phyloP scores from a whole-genome alignment of 176 grass and related monocot genomes.

The Otatea glauca region DNA sequence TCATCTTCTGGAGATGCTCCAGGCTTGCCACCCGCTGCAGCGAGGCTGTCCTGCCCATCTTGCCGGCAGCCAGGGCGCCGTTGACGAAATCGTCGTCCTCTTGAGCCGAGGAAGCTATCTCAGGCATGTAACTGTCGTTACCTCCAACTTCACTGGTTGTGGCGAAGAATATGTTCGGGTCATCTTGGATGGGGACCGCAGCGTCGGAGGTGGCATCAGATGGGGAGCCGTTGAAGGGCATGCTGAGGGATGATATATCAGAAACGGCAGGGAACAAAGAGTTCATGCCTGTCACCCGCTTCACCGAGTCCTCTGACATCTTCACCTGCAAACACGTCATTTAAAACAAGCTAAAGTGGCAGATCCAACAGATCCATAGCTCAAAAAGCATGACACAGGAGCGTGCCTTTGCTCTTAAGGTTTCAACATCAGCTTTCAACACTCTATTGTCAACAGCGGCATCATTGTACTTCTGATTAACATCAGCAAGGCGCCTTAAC shows the following conservation, averaged over 20 bases:
- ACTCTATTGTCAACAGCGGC: constrained; percentile 81
- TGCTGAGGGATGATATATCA: constrained; percentile 65
- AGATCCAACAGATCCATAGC: neutral
- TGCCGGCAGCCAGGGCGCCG: constrained; percentile 25
- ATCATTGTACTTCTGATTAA: constrained; percentile 84
- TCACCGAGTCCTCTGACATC: constrained; percentile 87
- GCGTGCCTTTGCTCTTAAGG: constrained; percentile 69
- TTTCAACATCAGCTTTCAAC: constrained; percentile 85
- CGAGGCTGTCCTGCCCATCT: constrained; percentile 48
- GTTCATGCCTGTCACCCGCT: constrained; percentile 66
- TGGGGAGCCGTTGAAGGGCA: constrained; percentile 57
- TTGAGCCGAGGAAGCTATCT: constrained; percentile 38
- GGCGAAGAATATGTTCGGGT: constrained; percentile 58
- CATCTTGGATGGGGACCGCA: constrained; percentile 55
- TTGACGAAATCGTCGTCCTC: constrained; percentile 43
- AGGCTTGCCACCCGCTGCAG: constrained; percentile 73
- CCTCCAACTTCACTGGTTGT: constrained; percentile 26
- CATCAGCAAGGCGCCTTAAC: constrained; percentile 70
- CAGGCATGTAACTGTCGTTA: constrained; percentile 41
- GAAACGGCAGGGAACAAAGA: constrained; percentile 45
- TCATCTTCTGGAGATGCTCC: constrained; percentile 83
- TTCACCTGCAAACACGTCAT: constrained; percentile 62
- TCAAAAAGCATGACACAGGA: constrained; percentile 6
- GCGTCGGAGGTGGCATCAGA: constrained; percentile 63
- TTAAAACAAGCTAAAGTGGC: constrained; percentile 1